Conservation (phyloP, 257 asterid species). For the Ophiorrhiza pumila region DNA sequence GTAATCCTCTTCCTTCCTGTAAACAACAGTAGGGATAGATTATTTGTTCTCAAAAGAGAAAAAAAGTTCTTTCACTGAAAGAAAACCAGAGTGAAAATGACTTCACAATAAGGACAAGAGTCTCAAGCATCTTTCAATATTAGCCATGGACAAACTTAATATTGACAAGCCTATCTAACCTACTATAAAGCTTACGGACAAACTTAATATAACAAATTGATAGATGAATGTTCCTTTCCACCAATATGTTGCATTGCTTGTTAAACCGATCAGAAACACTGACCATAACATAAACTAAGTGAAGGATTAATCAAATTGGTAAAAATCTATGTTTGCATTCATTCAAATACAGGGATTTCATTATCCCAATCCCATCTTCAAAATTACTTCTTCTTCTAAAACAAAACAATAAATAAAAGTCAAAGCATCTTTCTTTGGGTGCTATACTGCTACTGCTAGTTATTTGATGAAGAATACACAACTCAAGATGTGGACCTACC, state of each 20-base stretch:
- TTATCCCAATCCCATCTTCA: too few relatives aligned
- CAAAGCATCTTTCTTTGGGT: conserved; percentile 10
- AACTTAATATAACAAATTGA: background rate
- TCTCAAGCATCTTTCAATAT: conserved; percentile 35
- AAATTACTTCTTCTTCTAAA: too few relatives aligned
- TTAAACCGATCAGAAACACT: background rate
- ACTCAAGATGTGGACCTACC: conserved; percentile 21
- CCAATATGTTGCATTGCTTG: background rate
- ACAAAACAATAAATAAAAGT: conserved; percentile 11
- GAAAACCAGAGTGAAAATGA: conserved; percentile 26
- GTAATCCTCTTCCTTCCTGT: background rate
- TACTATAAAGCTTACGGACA: conserved; percentile 22
- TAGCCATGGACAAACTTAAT: conserved; percentile 27
- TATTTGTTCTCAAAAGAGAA: background rate
- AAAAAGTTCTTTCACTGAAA: conserved; percentile 11
- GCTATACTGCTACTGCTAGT: background rate
- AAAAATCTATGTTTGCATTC: background rate
- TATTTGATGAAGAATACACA: conserved; percentile 10
- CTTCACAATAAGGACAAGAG: conserved; percentile 27
- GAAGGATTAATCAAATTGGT: background rate
- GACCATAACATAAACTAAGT: background rate
- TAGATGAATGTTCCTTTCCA: background rate
- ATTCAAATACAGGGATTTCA: background rate
- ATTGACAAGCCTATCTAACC: conserved; percentile 27
- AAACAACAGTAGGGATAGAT: background rate